Evolutionary conservation across 352 stramenopile genomes (phyloP).

Genomic region (Blastocystis sp.): DNA sequence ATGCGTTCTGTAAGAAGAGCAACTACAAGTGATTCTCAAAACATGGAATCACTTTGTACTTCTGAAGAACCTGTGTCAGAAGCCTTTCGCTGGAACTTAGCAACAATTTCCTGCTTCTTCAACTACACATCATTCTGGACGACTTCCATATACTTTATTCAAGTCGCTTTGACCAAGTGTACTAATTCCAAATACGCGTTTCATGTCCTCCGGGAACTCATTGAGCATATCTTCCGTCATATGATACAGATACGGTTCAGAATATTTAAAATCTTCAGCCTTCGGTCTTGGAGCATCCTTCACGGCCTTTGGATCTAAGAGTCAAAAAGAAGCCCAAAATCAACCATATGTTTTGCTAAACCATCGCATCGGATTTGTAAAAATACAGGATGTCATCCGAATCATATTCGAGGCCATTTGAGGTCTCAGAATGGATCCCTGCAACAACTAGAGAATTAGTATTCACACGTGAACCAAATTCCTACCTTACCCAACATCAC

Average conservation of each 20-base stretch:
- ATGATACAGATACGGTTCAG: constrained; percentile 38
- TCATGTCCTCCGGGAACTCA: constrained; percentile 48
- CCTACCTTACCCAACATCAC: constrained; percentile 46
- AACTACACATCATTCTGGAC: neutral
- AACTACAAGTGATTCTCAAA: constrained; percentile 10
- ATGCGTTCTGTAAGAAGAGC: constrained; percentile 61
- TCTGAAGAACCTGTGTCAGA: constrained; percentile 56
- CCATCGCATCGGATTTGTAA: neutral
- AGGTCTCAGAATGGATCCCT: constrained; percentile 6
- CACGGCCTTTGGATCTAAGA: constrained; percentile 53
- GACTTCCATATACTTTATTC: neutral
- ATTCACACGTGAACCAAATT: neutral
- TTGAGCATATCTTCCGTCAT: constrained; percentile 52
- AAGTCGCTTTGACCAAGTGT: constrained; percentile 52
- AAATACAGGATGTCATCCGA: neutral
- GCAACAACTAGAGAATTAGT: constrained; percentile 46
- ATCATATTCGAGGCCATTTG: neutral
- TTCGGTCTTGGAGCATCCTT: constrained; percentile 48
- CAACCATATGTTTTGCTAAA: constrained; percentile 61
- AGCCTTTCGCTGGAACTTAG: constrained; percentile 58
- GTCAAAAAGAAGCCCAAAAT: neutral
- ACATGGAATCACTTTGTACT: constrained; percentile 20
- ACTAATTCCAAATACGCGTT: constrained; percentile 55
- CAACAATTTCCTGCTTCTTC: constrained; percentile 60
- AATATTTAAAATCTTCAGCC: constrained; percentile 54